These are phyloP conservation scores for Furcasterigmium sp. DNA, from an alignment of 2,329 filamentous ascomycete genomes.

Conservation along the genomic window DNA sequence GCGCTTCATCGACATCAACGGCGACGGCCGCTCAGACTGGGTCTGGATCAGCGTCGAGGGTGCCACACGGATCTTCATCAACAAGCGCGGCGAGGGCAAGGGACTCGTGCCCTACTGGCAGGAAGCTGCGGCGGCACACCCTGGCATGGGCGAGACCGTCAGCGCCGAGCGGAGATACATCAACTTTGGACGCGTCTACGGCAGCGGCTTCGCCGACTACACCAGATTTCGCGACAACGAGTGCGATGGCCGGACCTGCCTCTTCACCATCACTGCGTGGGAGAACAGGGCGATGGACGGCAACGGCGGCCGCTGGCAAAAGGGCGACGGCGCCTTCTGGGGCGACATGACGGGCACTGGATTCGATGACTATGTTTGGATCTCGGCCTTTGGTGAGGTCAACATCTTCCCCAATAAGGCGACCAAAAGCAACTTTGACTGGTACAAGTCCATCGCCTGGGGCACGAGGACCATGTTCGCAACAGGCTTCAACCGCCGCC, in stretches of 20 bases:
- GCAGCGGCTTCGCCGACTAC: constrained; percentile 9
- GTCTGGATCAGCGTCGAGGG: constrained; percentile 15
- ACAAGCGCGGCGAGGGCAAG: constrained; percentile 13
- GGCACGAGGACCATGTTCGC: not conserved
- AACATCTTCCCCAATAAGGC: constrained; percentile 1
- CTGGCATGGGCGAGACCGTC: constrained; percentile 2
- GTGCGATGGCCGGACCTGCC: not conserved
- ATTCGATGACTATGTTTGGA: constrained; percentile 14
- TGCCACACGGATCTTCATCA: constrained; percentile 15
- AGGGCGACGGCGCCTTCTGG: constrained; percentile 6
- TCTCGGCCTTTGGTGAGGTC: constrained; percentile 1
- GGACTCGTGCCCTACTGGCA: constrained; percentile 14
- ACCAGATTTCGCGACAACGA: constrained; percentile 8
- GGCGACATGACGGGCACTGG: constrained; percentile 13
- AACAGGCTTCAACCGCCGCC: constrained; percentile 1
- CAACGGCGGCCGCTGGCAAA: constrained; percentile 10
- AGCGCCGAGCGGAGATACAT: constrained; percentile 2
- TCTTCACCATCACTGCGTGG: constrained; percentile 4
- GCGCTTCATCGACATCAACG: constrained; percentile 16
- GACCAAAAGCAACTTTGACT: not conserved
- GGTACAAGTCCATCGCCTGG: not conserved
- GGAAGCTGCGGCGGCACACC: constrained; percentile 16
- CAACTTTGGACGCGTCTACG: constrained; percentile 11
- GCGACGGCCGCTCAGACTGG: constrained; percentile 18
- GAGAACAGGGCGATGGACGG: constrained; percentile 9